Evolutionary conservation across 2,329 filamentous ascomycete genomes (phyloP), one percentile per base, ranked within the genome.

Genomic region (Ophiostoma novo-ulmi): DNA sequence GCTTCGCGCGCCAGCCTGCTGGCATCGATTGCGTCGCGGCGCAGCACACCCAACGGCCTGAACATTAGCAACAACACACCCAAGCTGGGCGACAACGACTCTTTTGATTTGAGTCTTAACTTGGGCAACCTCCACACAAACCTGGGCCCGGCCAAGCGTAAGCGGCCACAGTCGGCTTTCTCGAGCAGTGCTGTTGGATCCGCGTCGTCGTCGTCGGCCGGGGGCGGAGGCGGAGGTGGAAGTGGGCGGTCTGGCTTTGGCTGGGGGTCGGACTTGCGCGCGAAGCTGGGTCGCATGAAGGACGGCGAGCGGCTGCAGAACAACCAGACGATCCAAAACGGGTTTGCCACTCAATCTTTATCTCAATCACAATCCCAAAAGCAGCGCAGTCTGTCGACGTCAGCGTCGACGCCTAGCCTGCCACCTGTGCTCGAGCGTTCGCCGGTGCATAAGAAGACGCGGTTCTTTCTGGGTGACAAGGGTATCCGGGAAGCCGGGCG

Each of bases 401-500:
- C 35, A 14, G 20, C 35, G 5, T 22, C 61, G 31, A 39, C 61
- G 7, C 10, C 63, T 1, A 22, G 36, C 20, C 63, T 65, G 35
- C 17, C 63, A 20, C 26, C 63, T 10, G 36, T 65, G 63, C 63
- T 78, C 6, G 75, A 79, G 68, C 77, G 72, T 74, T 83, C 76
- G 76, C 87, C 86, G 0, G 84, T 87, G 41, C 83, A 86, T 74
- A 90, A 92, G 80, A 92, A 92, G 83, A 93, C 91, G 69, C 84
- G 91, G n/a, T 93, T 94, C 76, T 85, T 93, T 58, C 92, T 91
- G 36, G 88, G 89, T 38, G 88, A 88, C 61, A 91, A 89, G 77
- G 91, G 91, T 0, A 93, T 94, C 73, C 86, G 88, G 70, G 90
- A 92, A 79, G 91, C 91, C 4, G 91, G 91, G 0, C 83, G 90